Evolutionary conservation across 805 yeast species (phyloP).

Genomic region (Ogataea dorogensis): DNA sequence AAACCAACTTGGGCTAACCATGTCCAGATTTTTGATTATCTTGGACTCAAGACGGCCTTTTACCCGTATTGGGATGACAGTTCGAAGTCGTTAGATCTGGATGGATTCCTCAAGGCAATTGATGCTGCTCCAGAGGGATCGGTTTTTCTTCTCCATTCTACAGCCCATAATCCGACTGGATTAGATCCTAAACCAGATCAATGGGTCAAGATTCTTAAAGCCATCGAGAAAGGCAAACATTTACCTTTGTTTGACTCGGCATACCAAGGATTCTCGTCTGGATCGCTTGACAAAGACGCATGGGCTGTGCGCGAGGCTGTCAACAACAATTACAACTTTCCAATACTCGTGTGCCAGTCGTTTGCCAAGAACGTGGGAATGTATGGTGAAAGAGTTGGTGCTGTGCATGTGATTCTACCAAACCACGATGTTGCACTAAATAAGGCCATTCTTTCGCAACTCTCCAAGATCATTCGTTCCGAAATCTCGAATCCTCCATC

Average conservation of each 20-base stretch:
- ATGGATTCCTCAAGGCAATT: conserved; percentile 64
- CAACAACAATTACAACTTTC: conserved; percentile 45
- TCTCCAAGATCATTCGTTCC: conserved; percentile 71
- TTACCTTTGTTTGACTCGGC: conserved; percentile 90
- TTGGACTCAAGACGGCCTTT: conserved; percentile 62
- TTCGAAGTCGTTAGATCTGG: conserved; percentile 67
- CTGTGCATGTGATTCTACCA: conserved; percentile 71
- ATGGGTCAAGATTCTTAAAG: conserved; percentile 71
- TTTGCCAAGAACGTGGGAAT: conserved; percentile 96
- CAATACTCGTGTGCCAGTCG: conserved; percentile 83
- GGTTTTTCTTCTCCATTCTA: conserved; percentile 81
- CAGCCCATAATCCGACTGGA: conserved; percentile 98
- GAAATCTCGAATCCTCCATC: conserved; percentile 94
- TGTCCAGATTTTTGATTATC: conserved; percentile 69
- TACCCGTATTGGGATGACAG: conserved; percentile 87
- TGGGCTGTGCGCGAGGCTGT: conserved; percentile 75
- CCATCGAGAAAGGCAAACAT: conserved; percentile 59
- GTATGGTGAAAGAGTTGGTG: conserved; percentile 98
- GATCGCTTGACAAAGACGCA: conserved; percentile 79
- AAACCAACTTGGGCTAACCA: conserved; percentile 99
- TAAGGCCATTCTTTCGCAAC: conserved; percentile 68
- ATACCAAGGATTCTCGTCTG: conserved; percentile 96
- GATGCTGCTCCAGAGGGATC: conserved; percentile 72
- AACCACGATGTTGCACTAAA: conserved; percentile 41
- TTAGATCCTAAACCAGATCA: conserved; percentile 83